Percentiles rank a stretch among this genome's conserved stretches.
Evolutionary conservation across 345 rosid species (phyloP).

Genomic region (Camelina neglecta): DNA sequence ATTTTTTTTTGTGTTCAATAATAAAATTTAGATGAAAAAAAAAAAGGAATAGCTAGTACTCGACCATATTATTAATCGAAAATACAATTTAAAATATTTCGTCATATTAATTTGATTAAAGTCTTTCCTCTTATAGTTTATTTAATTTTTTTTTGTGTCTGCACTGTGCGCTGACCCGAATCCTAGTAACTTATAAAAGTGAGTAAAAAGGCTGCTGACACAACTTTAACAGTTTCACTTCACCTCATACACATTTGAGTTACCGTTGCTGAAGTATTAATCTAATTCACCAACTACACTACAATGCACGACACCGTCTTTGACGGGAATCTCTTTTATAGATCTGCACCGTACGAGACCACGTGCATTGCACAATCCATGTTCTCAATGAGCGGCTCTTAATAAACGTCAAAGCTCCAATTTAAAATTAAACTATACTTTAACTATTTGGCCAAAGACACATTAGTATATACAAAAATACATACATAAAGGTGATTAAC

Average conservation of each 20-base stretch:
- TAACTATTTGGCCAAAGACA: constrained; percentile 9
- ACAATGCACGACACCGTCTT: constrained; percentile 37
- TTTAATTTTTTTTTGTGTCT: neutral
- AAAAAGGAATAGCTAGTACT: too few relatives aligned
- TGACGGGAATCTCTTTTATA: constrained; percentile 32
- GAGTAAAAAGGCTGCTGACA: neutral
- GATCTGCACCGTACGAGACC: constrained; percentile 41
- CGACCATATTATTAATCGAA: too few relatives aligned
- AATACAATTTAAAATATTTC: too few relatives aligned
- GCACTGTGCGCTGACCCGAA: neutral
- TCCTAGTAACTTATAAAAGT: neutral
- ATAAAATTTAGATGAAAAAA: too few relatives aligned
- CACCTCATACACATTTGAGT: constrained; percentile 21
- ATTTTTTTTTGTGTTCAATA: too few relatives aligned
- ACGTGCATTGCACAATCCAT: constrained; percentile 39
- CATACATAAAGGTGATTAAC: constrained; percentile 7
- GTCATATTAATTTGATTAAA: too few relatives aligned
- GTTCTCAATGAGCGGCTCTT: constrained; percentile 40
- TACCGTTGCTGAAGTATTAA: constrained; percentile 20
- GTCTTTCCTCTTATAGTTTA: too few relatives aligned
- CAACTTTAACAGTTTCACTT: neutral
- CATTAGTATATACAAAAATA: too few relatives aligned
- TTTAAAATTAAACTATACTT: neutral
- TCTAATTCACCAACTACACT: neutral
- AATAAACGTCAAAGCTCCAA: constrained; percentile 35